Base-by-base conservation (phyloP, 805 yeast species). In the Candida multigemmis region DNA sequence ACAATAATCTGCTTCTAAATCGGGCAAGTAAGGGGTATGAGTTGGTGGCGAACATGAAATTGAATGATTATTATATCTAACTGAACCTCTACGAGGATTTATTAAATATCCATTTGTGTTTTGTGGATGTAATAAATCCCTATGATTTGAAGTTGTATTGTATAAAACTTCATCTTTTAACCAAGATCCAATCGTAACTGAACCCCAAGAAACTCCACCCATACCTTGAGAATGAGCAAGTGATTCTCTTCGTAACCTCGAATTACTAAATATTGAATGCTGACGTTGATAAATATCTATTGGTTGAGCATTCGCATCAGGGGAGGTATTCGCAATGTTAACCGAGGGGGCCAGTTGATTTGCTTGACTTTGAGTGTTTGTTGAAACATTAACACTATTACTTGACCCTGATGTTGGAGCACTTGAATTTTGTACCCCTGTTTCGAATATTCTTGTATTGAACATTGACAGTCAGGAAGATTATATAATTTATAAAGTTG, bases 161-260 rank as follows among this genome's bases (percentile, higher is more conserved):
- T 43, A 42, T 22, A 53, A 66, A 12, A 81, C 89, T 46, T 89
- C 98, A 51, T 89, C 97, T 47, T 86, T 81, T 14, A 89, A 63
- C 98, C 98, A 89, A 10, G 91, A 77, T 9, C 96, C 96, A 16
- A 89, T 86, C 15, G 94, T 80, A 31, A 87, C 74, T 3, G 94
- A 86, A 13, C 97, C 97, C 96, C 96, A 89, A 6, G 94, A 79
- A 18, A 89, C 82, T 24, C 97, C 98, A 23, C 97, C 97, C 78
- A 91, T 83, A 7, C 97, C 97, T 50, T 85, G 95, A 2, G 95
- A 80, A 50, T 89, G 97, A 16, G 96, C 96, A 32, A 91, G 75
- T 32, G 87, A 76, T 44, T 89, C 97, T 37, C 96, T 67, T 46
- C 94, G 72, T 36, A 86, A 71, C 36, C 65, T 42, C 19, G 51